A percentile compares a stretch with the other conserved stretches of the same genome.
These are phyloP conservation scores for Cadophora sp. DNA, from an alignment of 2,329 filamentous ascomycete species.

Conservation along the genomic window DNA sequence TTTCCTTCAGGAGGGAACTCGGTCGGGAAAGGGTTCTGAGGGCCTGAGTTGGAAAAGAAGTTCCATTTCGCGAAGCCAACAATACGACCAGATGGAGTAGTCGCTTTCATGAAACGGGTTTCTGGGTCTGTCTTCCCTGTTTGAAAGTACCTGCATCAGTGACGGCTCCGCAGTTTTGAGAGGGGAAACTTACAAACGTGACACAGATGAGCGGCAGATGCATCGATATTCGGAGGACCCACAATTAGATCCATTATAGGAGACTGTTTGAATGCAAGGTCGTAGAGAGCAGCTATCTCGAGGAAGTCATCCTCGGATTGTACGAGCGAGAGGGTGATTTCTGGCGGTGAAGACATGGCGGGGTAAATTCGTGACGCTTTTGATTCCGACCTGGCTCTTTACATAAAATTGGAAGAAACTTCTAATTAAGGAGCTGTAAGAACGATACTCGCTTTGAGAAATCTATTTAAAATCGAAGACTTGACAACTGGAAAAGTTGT, in stretches of 20 bases:
- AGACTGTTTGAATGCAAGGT: not conserved
- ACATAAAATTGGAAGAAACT: not conserved
- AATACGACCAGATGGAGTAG: conserved; percentile 15
- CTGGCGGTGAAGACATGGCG: not conserved
- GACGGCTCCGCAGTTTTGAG: not conserved
- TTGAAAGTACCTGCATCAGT: not conserved
- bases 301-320: conserved; percentile 11
- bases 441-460: not conserved
- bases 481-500: not conserved
- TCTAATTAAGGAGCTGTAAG: not conserved
- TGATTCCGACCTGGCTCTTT: not conserved
- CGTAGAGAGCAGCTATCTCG: conserved; percentile 1
- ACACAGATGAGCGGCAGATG: not conserved
- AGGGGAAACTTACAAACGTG: not conserved
- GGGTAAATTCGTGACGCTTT: not conserved
- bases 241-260: not conserved
- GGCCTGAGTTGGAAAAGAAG: conserved; percentile 10
- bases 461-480: not conserved
- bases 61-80: conserved; percentile 26
- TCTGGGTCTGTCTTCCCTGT: conserved; percentile 6
- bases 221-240: not conserved
- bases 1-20: conserved; percentile 11
- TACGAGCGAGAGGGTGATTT: not conserved
- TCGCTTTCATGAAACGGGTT: conserved; percentile 19
- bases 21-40: conserved; percentile 11